Evolutionary conservation across 768 basidiomycete genomes (phyloP), one percentile per base, ranked within the genome.

Genomic region (Tubosaeta sp.): DNA sequence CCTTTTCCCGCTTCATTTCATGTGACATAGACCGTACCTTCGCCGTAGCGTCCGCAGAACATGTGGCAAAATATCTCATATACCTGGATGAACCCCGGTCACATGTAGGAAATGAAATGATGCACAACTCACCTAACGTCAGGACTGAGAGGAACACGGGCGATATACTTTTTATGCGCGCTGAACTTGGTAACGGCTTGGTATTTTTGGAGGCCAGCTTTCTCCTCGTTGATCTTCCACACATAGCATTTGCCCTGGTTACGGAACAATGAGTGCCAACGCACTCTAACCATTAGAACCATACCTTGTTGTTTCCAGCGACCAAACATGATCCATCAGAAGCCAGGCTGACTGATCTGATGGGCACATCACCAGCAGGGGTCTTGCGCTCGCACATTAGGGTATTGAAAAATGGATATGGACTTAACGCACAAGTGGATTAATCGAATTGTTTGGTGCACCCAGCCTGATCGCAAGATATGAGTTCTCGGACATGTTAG

Each of bases 381-480:
- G 95, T 93, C 95, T 97, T 66, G 52, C 25, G 46, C 46, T 52
- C 58, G 53, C 27, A 35, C 29, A 50, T 60, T 19, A 58, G 33
- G 46, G 48, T 54, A 53, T 51, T 46, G 55, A 51, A 51, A n/a
- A 50, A 50, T 44, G 50, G 48, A 49, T 55, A 63, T 44, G 46
- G 49, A 53, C 48, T 35, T 12, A 49, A 68, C 86, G 65, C 62
- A 94, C 95, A 59, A 99, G 76, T 72, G 1, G 91, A 91, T 55
- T 98, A 71, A 72, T 98, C 95, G 97, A 97, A 99, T 54, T 97
- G 94, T 69, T 97, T 97, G 63, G 98, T 95, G 58, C 91, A 89
- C 16, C 97, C 97, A 39, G 87, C 86, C 76, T 98, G 97, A 74
- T 99, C 97, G 70, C 95, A 98, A 10, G 92, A 95, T 62, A 98